Evolutionary conservation across 148 eudicot genomes (phyloP).

Genomic region (Agrostemma githago): DNA sequence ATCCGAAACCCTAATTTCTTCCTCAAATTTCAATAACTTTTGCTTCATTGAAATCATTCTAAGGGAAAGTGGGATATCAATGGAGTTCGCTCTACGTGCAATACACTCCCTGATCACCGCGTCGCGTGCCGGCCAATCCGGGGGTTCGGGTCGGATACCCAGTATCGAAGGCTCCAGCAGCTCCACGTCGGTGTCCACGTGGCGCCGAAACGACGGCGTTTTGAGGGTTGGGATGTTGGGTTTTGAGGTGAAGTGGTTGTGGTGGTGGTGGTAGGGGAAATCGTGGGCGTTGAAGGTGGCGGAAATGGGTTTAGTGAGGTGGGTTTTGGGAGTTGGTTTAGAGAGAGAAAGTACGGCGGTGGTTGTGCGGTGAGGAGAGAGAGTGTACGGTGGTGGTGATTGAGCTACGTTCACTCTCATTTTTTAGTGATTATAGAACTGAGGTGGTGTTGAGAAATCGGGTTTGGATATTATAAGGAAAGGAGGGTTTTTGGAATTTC

Average conservation of each 20-base stretch:
- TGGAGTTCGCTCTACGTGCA: conserved; percentile 49
- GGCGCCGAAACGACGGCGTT: conserved; percentile 22
- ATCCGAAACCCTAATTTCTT: conserved; percentile 16
- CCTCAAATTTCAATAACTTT: conserved; percentile 20
- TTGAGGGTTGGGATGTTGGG: conserved; percentile 4
- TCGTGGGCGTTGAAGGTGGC: conserved; percentile 31
- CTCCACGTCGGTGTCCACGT: conserved; percentile 27
- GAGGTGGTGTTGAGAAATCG: not conserved
- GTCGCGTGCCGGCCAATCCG: conserved; percentile 67
- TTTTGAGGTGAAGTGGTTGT: conserved; percentile 16
- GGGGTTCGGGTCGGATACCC: conserved; percentile 52
- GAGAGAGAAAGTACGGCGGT: conserved; percentile 9
- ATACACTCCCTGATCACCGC: conserved; percentile 36
- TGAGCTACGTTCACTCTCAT: conserved; percentile 36
- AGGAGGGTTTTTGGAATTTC: conserved; percentile 7
- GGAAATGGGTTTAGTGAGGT: conserved; percentile 13
- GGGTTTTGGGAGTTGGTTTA: conserved; percentile 16
- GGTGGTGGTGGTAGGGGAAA: conserved; percentile 6
- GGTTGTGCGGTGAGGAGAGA: conserved; percentile 9
- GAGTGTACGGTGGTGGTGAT: conserved; percentile 5
- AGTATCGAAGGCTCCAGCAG: conserved; percentile 48
- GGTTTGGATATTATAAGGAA: conserved; percentile 8
- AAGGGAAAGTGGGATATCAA: conserved; percentile 60
- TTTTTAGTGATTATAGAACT: not conserved
- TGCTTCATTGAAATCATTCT: conserved; percentile 58